Conservation (phyloP, 2,329 filamentous ascomycete species). For the Fusarium neocosmosporiellum region DNA sequence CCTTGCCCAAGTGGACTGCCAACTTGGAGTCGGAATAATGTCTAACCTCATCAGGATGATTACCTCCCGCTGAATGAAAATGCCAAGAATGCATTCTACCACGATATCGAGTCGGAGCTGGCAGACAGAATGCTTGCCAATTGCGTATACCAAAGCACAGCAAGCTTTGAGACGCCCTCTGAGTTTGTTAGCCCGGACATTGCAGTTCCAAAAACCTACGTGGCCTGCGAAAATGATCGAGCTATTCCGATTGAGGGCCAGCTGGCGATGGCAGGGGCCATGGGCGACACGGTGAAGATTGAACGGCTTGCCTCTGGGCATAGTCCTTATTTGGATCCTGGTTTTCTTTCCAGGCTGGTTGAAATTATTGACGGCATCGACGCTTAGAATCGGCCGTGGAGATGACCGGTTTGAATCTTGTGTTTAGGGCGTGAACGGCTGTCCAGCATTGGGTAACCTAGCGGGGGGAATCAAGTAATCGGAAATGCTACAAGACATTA, state of each 20-base stretch:
- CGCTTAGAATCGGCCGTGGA: background rate
- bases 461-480: background rate
- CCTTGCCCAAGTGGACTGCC: background rate
- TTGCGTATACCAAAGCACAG: constrained; percentile 29
- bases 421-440: background rate
- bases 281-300: background rate
- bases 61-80: constrained; percentile 4
- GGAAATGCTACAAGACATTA: background rate
- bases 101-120: background rate
- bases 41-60: constrained; percentile 1
- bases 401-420: background rate
- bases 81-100: constrained; percentile 9
- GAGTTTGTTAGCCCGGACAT: constrained; percentile 39
- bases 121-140: background rate
- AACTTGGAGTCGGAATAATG: background rate
- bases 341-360: background rate
- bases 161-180: constrained; percentile 20
- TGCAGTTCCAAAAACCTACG: constrained; percentile 40
- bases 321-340: background rate
- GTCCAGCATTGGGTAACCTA: background rate
- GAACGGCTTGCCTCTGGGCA: background rate
- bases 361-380: background rate
- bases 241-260: constrained; percentile 35
- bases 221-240: constrained; percentile 41
- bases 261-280: constrained; percentile 29